Evolutionary conservation across 2,329 filamentous ascomycete genomes (phyloP), one percentile per base, ranked within the genome.

Genomic region (Colletotrichum trifolii): DNA sequence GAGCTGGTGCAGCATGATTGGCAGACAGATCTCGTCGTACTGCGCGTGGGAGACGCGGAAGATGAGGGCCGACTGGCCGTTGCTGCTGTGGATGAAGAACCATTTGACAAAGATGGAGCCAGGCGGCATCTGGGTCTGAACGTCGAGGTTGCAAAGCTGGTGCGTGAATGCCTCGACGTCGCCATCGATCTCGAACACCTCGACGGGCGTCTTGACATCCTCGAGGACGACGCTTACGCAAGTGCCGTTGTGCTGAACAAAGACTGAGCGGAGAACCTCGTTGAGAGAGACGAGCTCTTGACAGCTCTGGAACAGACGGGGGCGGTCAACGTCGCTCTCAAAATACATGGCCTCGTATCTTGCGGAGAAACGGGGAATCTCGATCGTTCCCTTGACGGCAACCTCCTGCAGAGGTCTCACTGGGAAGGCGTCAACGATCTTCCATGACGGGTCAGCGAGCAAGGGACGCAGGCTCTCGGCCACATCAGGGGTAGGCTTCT

Each of bases 31-130:
- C 67, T 89, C 89, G 68, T 91, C 89, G 71, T 91, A 91, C 69
- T 91, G 89, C 0, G 89, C 86, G 73, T 91, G 89, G 0, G 88
- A 91, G 60, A 91, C 83, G 60, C 89, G 85, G 72, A 90, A 82
- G 64, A 85, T 77, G 12, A 91, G 83, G 52, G 77, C 81, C 39
- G 76, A 79, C 36, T 72, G 68, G 38, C 67, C 70, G 15, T 69
- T 71, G 42, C 72, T 53, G 64, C 66, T 66, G 60, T 79, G 78
- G 47, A 87, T 77, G 48, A 85, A 81, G 69, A 87, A 82, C 79
- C 87, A 89, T 67, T 87, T 86, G 60, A 87, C 81, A 66, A 89
- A 89, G 13, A 85, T 78, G 2, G 87, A 86, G 2, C 88, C 89
- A 8, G 85, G 80, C 0, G 84, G 83, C 71, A 87, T 85, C 6